These are phyloP conservation scores for Potentilla sterilis DNA, from an alignment of 306 rosid genomes.

Conservation along the genomic window DNA sequence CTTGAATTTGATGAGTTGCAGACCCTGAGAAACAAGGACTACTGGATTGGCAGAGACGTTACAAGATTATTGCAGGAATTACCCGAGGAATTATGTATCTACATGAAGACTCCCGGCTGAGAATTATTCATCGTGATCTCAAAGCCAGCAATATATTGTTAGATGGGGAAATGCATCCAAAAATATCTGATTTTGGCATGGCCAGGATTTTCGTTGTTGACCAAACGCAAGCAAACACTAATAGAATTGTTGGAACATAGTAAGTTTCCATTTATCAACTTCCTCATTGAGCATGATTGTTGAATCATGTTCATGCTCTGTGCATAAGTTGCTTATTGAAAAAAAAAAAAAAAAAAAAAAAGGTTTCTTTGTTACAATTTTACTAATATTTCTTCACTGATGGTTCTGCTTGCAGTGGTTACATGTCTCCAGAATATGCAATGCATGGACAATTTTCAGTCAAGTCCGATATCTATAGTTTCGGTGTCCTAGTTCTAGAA, in stretches of 20 bases:
- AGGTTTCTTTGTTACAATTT: neutral
- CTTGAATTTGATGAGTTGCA: neutral
- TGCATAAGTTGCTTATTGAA: neutral
- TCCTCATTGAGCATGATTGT: neutral
- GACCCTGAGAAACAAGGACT: constrained; percentile 6
- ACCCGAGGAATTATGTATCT: constrained; percentile 13
- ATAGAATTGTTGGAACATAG: neutral
- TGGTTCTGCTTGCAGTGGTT: constrained; percentile 6
- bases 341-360: neutral
- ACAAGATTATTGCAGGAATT: neutral
- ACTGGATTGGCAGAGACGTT: constrained; percentile 17
- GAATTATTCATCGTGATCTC: constrained; percentile 18
- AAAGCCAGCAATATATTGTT: constrained; percentile 8
- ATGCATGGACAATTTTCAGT: constrained; percentile 11
- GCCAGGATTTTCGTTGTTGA: neutral
- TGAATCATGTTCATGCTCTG: neutral
- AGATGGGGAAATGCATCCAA: constrained; percentile 4
- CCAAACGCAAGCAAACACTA: constrained; percentile 6
- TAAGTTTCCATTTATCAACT: neutral
- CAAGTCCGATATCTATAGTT: constrained; percentile 30
- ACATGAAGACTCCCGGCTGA: constrained; percentile 11
- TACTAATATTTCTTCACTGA: neutral
- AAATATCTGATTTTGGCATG: constrained; percentile 24
- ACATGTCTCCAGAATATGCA: constrained; percentile 19
- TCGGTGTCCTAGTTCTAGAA: constrained; percentile 27